These are phyloP conservation scores for Artomyces pyxidatus DNA, from an alignment of 768 basidiomycete species.

Conservation along the genomic window DNA sequence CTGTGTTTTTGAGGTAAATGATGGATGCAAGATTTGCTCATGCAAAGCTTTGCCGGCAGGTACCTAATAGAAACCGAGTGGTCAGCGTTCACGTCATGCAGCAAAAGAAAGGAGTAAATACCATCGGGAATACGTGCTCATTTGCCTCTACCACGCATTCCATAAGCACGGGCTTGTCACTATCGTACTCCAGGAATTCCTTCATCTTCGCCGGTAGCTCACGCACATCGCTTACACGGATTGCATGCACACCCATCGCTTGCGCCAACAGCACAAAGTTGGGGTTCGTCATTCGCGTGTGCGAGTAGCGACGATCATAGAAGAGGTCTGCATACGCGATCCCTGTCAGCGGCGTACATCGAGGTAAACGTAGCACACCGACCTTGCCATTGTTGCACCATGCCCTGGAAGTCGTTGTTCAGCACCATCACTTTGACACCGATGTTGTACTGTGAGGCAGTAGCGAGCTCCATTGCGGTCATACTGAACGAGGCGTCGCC, in stretches of 20 bases:
- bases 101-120: conserved; percentile 25
- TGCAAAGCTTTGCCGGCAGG: conserved; percentile 92
- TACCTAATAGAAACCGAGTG: conserved; percentile 46
- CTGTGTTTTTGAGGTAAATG: conserved; percentile 7
- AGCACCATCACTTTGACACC: conserved; percentile 91
- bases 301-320: conserved; percentile 94
- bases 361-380: conserved; percentile 15
- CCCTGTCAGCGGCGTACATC: not conserved
- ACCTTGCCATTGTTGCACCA: conserved; percentile 99
- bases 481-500: conserved; percentile 98
- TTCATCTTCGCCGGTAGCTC: conserved; percentile 96
- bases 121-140: conserved; percentile 92
- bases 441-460: conserved; percentile 84
- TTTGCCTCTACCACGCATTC: conserved; percentile 81
- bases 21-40: conserved; percentile 80
- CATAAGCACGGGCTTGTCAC: conserved; percentile 77
- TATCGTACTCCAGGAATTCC: conserved; percentile 95
- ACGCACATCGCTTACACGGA: conserved; percentile 58
- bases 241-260: conserved; percentile 89
- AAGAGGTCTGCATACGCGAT: conserved; percentile 61
- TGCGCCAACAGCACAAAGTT: conserved; percentile 87
- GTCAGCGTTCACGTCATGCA: conserved; percentile 12
- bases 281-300: conserved; percentile 93
- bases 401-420: conserved; percentile 98
- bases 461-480: conserved; percentile 99